These are phyloP conservation scores for Fabrea salina DNA, from an alignment of 169 alveolate genomes.

Conservation along the genomic window DNA sequence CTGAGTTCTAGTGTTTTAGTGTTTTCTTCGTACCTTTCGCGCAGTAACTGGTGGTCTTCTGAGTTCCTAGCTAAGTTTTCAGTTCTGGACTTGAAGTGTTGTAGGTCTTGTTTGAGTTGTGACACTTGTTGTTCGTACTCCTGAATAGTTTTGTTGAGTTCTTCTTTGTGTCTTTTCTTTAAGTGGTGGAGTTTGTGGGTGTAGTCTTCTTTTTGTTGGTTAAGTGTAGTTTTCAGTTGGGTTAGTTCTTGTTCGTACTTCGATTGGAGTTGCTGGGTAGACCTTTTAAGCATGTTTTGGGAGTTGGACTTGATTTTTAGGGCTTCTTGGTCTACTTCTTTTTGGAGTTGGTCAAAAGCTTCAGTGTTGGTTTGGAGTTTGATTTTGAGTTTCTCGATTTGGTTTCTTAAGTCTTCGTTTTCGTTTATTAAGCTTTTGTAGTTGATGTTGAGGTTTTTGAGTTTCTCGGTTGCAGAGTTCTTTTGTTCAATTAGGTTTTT, in stretches of 20 bases:
- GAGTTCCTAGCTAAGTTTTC: too few relatives aligned
- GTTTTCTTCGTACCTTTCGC: too few relatives aligned
- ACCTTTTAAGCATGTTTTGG: neutral
- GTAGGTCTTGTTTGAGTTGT: too few relatives aligned
- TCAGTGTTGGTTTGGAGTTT: neutral
- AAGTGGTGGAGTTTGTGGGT: too few relatives aligned
- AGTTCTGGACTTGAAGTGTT: too few relatives aligned
- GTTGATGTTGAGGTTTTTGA: neutral
- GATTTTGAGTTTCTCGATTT: neutral
- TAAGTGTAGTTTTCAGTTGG: too few relatives aligned
- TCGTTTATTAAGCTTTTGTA: neutral
- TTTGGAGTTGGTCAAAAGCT: constrained; percentile 31
- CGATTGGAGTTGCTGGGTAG: neutral
- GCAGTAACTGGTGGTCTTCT: too few relatives aligned
- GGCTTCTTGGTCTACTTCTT: neutral
- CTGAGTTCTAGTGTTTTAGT: neutral
- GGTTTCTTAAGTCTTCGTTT: neutral
- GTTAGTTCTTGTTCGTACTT: constrained; percentile 21
- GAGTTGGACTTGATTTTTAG: neutral
- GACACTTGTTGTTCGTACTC: too few relatives aligned
- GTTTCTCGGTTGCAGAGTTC: neutral
- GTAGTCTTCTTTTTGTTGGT: too few relatives aligned
- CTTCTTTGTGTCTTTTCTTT: too few relatives aligned
- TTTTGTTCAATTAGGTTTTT: neutral
- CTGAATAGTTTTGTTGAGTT: too few relatives aligned